These are phyloP conservation scores for Cyclotella kingstonii DNA, from an alignment of 108 stramenopile species.

Conservation along the genomic window DNA sequence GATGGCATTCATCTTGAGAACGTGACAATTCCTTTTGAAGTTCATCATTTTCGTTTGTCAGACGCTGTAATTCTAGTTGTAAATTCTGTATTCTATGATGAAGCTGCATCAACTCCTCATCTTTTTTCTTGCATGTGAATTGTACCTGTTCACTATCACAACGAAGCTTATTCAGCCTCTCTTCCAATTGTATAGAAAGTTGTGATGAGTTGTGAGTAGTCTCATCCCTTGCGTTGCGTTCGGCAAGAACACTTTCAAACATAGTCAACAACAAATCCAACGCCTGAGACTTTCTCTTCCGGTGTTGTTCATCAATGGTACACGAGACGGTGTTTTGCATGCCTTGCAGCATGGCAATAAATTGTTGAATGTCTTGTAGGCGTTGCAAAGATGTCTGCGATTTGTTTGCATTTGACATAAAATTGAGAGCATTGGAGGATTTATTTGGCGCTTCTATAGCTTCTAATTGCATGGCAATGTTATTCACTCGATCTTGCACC, in stretches of 20 bases:
- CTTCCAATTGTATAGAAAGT: background rate
- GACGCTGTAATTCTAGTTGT: conserved; percentile 4
- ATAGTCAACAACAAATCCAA: conserved; percentile 34
- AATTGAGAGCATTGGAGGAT: too few relatives aligned
- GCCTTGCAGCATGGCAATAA: conserved; percentile 30
- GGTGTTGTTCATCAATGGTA: conserved; percentile 37
- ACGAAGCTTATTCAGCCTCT: conserved; percentile 2
- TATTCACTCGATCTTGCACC: conserved; percentile 17
- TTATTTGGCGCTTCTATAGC: too few relatives aligned
- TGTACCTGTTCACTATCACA: conserved; percentile 16
- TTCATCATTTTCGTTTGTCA: too few relatives aligned
- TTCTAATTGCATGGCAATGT: conserved; percentile 12
- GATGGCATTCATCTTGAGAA: too few relatives aligned
- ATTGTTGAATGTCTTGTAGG: conserved; percentile 32
- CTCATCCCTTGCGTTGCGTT: background rate
- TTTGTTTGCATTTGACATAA: too few relatives aligned
- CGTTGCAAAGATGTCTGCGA: too few relatives aligned
- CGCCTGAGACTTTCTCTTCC: conserved; percentile 35
- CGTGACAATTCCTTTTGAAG: too few relatives aligned
- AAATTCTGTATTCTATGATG: conserved; percentile 4
- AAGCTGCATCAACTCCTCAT: conserved; percentile 1
- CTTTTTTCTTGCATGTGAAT: background rate
- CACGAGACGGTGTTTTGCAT: conserved; percentile 34
- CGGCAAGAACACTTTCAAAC: conserved; percentile 38
- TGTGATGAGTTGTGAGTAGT: background rate